These are phyloP conservation scores for Schizophyllum amplum DNA, from an alignment of 1,284 basidiomycete genomes.

Conservation along the genomic window DNA sequence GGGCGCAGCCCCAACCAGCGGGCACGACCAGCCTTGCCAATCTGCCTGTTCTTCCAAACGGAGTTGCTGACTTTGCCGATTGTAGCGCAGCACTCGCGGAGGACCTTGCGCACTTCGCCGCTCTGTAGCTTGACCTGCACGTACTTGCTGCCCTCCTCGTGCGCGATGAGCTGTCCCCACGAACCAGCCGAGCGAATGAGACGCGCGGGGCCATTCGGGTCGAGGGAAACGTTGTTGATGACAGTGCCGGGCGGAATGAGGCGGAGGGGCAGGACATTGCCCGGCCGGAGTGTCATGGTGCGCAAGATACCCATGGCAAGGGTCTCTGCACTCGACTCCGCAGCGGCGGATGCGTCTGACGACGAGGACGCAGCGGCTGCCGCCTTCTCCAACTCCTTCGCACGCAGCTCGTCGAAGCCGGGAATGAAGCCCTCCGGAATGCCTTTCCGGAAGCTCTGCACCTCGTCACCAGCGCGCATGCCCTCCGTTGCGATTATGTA, in stretches of 20 bases:
- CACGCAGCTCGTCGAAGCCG: slow-evolving; percentile 36
- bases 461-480: slow-evolving; percentile 80
- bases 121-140: slow-evolving; percentile 84
- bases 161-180: slow-evolving; percentile 75
- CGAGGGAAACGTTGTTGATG: slow-evolving; percentile 81
- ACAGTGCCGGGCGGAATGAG: slow-evolving; percentile 90
- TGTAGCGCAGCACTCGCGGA: slow-evolving; percentile 81
- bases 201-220: slow-evolving; percentile 70
- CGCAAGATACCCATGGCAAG: slow-evolving; percentile 86
- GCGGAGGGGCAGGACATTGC: slow-evolving; percentile 88
- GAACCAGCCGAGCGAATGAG: slow-evolving; percentile 89
- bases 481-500: slow-evolving; percentile 94
- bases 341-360: slow-evolving; percentile 9
- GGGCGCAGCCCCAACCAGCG: slow-evolving; percentile 88
- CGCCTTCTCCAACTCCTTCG: slow-evolving; percentile 9
- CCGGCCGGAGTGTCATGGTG: slow-evolving; percentile 79
- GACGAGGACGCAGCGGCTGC: slow-evolving; percentile 8
- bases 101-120: slow-evolving; percentile 86
- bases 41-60: slow-evolving; percentile 75
- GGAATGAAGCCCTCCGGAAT: slow-evolving; percentile 73
- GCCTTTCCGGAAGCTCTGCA: slow-evolving; percentile 82
- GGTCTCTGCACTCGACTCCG: slow-evolving; percentile 38
- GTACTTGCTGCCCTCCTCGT: slow-evolving; percentile 64
- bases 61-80: slow-evolving; percentile 92
- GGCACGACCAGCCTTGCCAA: slow-evolving; percentile 89